Base-by-base conservation (phyloP, 202 grass and related monocot genomes). In the Cymbopogon flexuosus region DNA sequence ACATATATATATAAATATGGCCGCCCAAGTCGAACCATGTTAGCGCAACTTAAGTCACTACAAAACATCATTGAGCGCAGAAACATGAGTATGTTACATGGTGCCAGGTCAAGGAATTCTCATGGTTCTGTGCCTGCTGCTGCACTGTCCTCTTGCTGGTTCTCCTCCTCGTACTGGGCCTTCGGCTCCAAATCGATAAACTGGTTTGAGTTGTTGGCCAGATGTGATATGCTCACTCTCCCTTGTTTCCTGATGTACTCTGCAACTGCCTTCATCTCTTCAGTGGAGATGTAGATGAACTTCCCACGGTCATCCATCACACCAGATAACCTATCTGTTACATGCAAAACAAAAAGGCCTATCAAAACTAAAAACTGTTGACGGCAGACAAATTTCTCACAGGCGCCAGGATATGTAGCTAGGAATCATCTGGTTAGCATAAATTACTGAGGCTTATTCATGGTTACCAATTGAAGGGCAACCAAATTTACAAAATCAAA, bases 241-340 rank as follows among this genome's bases (percentile, higher is more conserved):
- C 95, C 92, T 75, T 94, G 88, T 47, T 91, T 88, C 81, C 90
- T 94, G 65, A 98, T 95, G 79, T 95, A 93, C 42, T 93, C 95
- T 9, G 92, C 95, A 41, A 95, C 95, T 2, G 95, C 90, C 72
- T 89, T 88, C 95, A 98, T 98, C 85, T 98, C 95, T 85, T 95
- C 90, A 2, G 81, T 74, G 16, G 95, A 94, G 73, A 95, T 98
- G 88, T 90, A 93, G 39, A 98, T 98, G 69, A 91, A 98, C 76
- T 98, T 98, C 35, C 95, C 95, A 81, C 95, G 87, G 21, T 98
- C 95, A 88, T 95, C 95, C 95, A 95, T 98, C 13, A 95, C 96
- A 82, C 96, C 96, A 39, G 96, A 98, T 84, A 98, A 80, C 78
- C 96, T 90, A 46, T 91, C 95, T 98, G 82, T 68, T 33, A 16